phyloP scores from a whole-genome alignment of 495 filamentous ascomycete species.

The Delitschia confertaspora region DNA sequence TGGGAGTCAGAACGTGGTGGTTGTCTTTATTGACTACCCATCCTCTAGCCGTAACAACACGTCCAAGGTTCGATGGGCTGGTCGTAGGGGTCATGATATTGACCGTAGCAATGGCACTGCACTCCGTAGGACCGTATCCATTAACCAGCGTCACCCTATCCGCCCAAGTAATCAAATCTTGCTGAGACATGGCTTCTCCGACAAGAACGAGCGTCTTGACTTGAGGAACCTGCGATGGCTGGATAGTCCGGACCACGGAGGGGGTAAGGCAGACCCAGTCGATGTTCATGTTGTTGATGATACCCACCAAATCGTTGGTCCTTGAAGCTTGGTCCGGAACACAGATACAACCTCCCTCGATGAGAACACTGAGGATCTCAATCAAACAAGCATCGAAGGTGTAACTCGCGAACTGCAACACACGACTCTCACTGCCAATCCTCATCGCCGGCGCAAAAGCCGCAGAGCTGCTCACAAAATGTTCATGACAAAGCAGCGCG shows the following conservation, averaged over 20 bases:
- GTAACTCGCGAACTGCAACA: conserved; percentile 42
- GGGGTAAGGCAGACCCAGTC: conserved; percentile 40
- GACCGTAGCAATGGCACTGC: conserved; percentile 11
- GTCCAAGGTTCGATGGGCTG: conserved; percentile 29
- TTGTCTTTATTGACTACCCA: conserved; percentile 36
- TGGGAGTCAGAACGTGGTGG: conserved; percentile 30
- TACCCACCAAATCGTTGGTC: conserved; percentile 30
- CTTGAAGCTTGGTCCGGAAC: conserved; percentile 37
- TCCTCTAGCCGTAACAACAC: conserved; percentile 23
- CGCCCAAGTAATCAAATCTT: conserved; percentile 18
- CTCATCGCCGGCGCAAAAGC: conserved; percentile 28
- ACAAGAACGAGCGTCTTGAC: conserved; percentile 35
- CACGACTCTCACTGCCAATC: conserved; percentile 26
- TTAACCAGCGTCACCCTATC: conserved; percentile 21
- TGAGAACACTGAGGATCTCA: conserved; percentile 38
- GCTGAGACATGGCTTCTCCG: conserved; percentile 33
- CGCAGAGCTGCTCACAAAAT: conserved; percentile 35
- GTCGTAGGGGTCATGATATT: conserved; percentile 17
- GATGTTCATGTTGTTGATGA: conserved; percentile 34
- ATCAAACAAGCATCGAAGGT: conserved; percentile 41
- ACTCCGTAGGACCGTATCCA: conserved; percentile 37
- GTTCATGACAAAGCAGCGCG: conserved; percentile 43
- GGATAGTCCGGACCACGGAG: conserved; percentile 34
- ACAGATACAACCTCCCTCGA: conserved; percentile 42
- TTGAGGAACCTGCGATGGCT: conserved; percentile 33